A percentile compares a stretch with the other conserved stretches of the same genome.
These are phyloP conservation scores for Pichia sp. DNA, from an alignment of 1,139 yeast species.

Conservation along the genomic window DNA sequence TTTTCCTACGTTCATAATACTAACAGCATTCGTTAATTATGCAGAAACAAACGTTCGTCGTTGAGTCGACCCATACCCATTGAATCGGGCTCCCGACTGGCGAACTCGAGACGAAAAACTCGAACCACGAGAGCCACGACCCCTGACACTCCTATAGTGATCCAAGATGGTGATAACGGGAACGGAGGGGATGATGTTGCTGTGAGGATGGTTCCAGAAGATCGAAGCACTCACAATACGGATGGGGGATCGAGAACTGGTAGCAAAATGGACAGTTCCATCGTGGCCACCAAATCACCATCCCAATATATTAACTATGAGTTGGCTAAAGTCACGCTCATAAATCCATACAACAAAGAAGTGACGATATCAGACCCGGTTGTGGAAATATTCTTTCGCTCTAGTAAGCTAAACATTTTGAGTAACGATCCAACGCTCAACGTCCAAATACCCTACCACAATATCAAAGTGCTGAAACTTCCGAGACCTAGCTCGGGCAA, in stretches of 20 bases:
- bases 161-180: slow-evolving; percentile 1
- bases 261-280: neutral
- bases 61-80: slow-evolving; percentile 2
- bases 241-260: neutral
- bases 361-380: neutral
- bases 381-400: neutral
- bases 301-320: neutral
- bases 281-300: neutral
- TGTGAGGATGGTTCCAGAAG: neutral
- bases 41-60: neutral
- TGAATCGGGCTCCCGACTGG: neutral
- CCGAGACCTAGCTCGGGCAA: neutral
- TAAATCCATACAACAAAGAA: neutral
- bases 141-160: slow-evolving; percentile 2
- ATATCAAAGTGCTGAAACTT: slow-evolving; percentile 1
- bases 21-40: neutral
- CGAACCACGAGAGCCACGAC: slow-evolving; percentile 1
- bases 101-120: neutral
- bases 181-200: neutral
- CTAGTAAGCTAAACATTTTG: neutral
- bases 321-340: neutral
- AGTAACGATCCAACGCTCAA: neutral
- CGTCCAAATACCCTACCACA: slow-evolving; percentile 4
- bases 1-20: neutral
- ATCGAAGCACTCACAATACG: neutral